Base-by-base conservation (phyloP, 306 rosid genomes). In the Medicago arabica region DNA sequence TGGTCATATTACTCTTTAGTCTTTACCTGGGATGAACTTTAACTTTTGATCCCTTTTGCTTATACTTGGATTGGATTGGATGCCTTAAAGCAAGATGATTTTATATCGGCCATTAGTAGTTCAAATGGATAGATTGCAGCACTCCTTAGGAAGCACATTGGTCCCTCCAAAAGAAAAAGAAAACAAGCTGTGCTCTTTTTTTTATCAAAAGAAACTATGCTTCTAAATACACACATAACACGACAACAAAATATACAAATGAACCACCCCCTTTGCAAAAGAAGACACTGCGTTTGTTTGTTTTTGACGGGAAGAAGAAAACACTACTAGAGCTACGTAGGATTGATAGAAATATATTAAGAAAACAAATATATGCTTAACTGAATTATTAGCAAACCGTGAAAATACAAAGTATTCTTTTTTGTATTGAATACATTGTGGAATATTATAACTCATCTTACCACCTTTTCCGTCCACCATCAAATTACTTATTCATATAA, bases 391-490 rank as follows among this genome's bases (percentile, higher is more conserved):
- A 13, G 57, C 57, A 62, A 83, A 66, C 21, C 50, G 3, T 7
- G 9, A 68, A 60, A 73, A 47, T 18, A n/a, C 38, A 34, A 28
- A 50, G n/a, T 5, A 14, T 9, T 71, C 25, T 5, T 47, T 58
- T 78, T 61, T 71, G 18, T 2, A 3, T 19, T 46, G 40, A 71
- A 77, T 72, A 66, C 72, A 72, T 1, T 34, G 14, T 41, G 14
- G 69, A 79, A 53, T 67, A 60, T 67, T 67, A 60, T 67, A 69
- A 47, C 60, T 61, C 71, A 31, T 17, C 68, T 16, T 8, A 43
- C 80, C 61, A 36, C 74, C 67, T 23, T 61, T 73, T 46, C 38
- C 71, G 38, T 21, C 79, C 23, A 16, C 79, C 44, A 46, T 51
- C 6, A 2, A 40, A 66, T 4, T 38, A 39, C 64, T 78, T 78